phyloP scores from a whole-genome alignment of 2,329 filamentous ascomycete species.

The Talaromyces sp. region DNA sequence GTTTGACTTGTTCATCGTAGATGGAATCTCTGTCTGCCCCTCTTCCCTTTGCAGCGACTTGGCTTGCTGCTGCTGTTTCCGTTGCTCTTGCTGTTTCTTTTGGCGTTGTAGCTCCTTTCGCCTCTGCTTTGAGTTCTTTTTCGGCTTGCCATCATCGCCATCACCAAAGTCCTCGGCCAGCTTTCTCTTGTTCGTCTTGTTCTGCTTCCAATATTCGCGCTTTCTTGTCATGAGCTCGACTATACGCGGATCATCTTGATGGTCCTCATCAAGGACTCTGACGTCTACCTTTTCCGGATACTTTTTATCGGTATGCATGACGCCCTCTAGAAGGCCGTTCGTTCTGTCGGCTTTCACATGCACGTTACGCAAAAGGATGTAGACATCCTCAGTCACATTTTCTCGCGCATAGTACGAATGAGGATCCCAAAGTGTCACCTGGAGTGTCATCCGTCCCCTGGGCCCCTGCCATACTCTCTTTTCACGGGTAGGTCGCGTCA shows the following conservation, averaged over 20 bases:
- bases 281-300: slow-evolving; percentile 57
- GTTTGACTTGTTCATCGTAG: slow-evolving; percentile 26
- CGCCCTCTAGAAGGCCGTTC: slow-evolving; percentile 63
- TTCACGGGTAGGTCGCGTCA: slow-evolving; percentile 27
- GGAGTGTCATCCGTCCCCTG: slow-evolving; percentile 66
- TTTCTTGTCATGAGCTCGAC: slow-evolving; percentile 62
- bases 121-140: slow-evolving; percentile 36
- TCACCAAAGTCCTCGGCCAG: slow-evolving; percentile 22
- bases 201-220: slow-evolving; percentile 58
- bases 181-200: slow-evolving; percentile 41
- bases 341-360: slow-evolving; percentile 58
- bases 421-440: slow-evolving; percentile 66
- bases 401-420: slow-evolving; percentile 60
- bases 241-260: slow-evolving; percentile 47
- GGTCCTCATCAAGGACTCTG: slow-evolving; percentile 48
- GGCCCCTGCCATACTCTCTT: slow-evolving; percentile 64
- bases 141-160: slow-evolving; percentile 32
- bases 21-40: slow-evolving; percentile 25
- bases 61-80: slow-evolving; percentile 32
- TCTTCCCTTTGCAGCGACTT: slow-evolving; percentile 29
- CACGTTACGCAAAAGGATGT: slow-evolving; percentile 68
- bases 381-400: slow-evolving; percentile 56
- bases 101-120: slow-evolving; percentile 30
- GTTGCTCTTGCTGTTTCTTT: slow-evolving; percentile 28
- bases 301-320: slow-evolving; percentile 59